Base-by-base conservation (phyloP, 2,329 filamentous ascomycete genomes). In the Colletotrichum higginsianum region DNA sequence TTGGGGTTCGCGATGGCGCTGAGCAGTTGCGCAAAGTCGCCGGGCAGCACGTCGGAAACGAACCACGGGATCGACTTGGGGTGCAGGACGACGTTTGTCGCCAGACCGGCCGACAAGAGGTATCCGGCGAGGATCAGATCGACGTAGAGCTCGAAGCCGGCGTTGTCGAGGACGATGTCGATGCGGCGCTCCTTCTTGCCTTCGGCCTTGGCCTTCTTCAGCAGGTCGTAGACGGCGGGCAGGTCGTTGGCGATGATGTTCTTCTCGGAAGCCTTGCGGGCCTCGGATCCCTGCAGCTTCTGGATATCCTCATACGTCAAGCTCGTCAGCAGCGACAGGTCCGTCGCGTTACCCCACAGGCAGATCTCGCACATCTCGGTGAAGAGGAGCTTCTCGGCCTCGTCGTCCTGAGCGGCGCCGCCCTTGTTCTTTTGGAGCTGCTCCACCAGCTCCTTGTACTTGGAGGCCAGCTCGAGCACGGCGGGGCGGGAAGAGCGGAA, bases 51-150 rank as follows among this genome's bases (percentile, higher is more conserved):
- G 78, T 99, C 96, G 0, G 95, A 98, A 58, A 99, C 96, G 79
- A 98, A 99, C 96, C 96, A 99, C 0, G 96, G 96, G 70, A 99
- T 95, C 26, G 91, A 92, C 84, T 99, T 99, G 62, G 96, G 95
- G 78, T 98, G 95, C 12, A 99, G 88, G 23, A 98, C 91, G 16
- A 99, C 88, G 30, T 91, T 90, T 0, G 95, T 98, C 0, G 96
- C 96, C 7, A 99, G 89, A 0, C 93, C 94, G 0, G 94, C 88
- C 0, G 94, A 91, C 8, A 99, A 87, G 16, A 99, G 87, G 80
- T 97, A 99, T 0, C 95, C 96, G 0, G 94, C 95, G 2, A 99
- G 88, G 68, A 98, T 91, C 12, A 99, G 88, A 79, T 99, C 96
- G 75, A 98, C 96, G 79, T 95, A 99, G 15, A 99, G 89, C 85